Evolutionary conservation across 1,139 yeast genomes (phyloP).

Genomic region (Protomyces pachydermus): DNA sequence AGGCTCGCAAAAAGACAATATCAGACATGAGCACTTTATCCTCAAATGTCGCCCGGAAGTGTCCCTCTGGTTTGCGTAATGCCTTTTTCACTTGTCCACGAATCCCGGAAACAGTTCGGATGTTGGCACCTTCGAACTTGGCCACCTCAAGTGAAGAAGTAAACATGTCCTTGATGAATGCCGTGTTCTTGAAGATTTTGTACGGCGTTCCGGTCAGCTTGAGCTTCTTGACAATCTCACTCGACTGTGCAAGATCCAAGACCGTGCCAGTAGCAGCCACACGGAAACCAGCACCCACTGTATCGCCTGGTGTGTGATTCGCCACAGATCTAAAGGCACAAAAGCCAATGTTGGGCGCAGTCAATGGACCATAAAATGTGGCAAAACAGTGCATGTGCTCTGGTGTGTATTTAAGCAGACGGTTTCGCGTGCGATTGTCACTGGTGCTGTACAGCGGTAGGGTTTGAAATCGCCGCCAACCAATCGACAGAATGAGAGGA

Average conservation of each 20-base stretch:
- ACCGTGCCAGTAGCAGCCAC: slow-evolving; percentile 98
- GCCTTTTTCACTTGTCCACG: slow-evolving; percentile 97
- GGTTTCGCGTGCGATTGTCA: slow-evolving; percentile 93
- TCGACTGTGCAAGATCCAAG: slow-evolving; percentile 81
- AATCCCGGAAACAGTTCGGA: slow-evolving; percentile 93
- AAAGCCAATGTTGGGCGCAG: slow-evolving; percentile 95
- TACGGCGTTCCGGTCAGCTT: slow-evolving; percentile 93
- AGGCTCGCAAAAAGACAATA: slow-evolving; percentile 80
- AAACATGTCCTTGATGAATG: slow-evolving; percentile 96
- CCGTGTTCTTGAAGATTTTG: slow-evolving; percentile 91
- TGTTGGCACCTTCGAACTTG: slow-evolving; percentile 94
- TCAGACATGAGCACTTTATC: slow-evolving; percentile 72
- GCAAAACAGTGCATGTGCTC: slow-evolving; percentile 97
- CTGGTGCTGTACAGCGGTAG: slow-evolving; percentile 92
- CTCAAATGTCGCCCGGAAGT: slow-evolving; percentile 95
- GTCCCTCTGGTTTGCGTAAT: slow-evolving; percentile 90
- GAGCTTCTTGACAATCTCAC: slow-evolving; percentile 90
- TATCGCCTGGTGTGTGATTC: slow-evolving; percentile 36
- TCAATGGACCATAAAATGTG: slow-evolving; percentile 93
- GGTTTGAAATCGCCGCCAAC: slow-evolving; percentile 98
- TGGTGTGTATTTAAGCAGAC: slow-evolving; percentile 97
- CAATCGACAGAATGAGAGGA: slow-evolving; percentile 86
- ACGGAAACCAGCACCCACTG: slow-evolving; percentile 78
- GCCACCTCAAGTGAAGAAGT: slow-evolving; percentile 89
- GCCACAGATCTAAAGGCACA: slow-evolving; percentile 92